Evolutionary conservation across 306 rosid species (phyloP).

Genomic region (Quercus berberidifolia): DNA sequence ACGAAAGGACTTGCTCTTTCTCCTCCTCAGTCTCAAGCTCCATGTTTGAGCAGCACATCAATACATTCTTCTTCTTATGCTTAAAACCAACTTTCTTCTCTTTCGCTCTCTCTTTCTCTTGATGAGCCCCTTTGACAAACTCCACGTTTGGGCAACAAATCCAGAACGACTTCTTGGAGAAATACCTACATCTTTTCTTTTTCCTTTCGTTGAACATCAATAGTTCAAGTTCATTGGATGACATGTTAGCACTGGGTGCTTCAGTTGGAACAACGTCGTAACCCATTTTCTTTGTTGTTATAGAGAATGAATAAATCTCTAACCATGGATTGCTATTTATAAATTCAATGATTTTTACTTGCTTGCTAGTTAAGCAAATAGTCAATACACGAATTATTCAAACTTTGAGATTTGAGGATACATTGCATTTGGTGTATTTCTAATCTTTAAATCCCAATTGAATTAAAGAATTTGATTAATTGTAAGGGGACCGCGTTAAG

Average conservation of each 20-base stretch:
- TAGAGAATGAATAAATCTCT: neutral
- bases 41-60: slow-evolving; percentile 20
- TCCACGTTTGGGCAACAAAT: slow-evolving; percentile 25
- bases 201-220: neutral
- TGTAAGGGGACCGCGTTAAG: too few species aligned
- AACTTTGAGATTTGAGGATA: neutral
- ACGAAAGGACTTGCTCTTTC: neutral
- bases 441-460: too few species aligned
- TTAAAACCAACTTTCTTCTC: neutral
- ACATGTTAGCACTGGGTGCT: neutral
- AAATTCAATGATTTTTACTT: neutral
- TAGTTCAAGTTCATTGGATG: neutral
- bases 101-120: neutral
- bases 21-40: slow-evolving; percentile 16
- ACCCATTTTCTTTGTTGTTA: neutral
- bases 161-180: neutral
- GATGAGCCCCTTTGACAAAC: neutral
- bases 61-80: neutral
- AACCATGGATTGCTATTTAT: neutral
- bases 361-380: neutral
- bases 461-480: too few species aligned
- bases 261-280: slow-evolving; percentile 1
- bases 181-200: slow-evolving; percentile 2
- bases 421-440: neutral
- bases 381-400: neutral